phyloP scores from a whole-genome alignment of 306 rosid genomes.

The Castanea sativa region DNA sequence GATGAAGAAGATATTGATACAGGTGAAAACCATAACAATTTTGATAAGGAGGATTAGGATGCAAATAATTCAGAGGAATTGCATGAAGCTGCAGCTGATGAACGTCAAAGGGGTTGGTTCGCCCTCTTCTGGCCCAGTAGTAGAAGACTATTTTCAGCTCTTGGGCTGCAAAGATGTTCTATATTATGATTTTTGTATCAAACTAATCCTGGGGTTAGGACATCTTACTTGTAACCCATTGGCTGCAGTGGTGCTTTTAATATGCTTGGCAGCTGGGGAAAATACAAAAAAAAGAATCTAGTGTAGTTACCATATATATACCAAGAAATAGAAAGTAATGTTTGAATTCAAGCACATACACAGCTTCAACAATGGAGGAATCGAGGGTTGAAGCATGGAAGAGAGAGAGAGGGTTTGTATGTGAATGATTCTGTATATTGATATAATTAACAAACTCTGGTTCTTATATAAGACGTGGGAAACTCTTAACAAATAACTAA shows the following conservation, averaged over 20 bases:
- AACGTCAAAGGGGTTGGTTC: constrained; percentile 47
- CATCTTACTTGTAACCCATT: neutral
- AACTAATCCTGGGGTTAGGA: neutral
- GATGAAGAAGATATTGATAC: constrained; percentile 35
- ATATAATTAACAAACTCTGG: too few relatives aligned
- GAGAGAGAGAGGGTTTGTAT: too few relatives aligned
- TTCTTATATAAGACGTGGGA: too few relatives aligned
- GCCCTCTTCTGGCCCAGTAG: constrained; percentile 60
- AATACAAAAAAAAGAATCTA: neutral
- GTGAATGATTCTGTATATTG: too few relatives aligned
- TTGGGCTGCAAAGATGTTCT: constrained; percentile 64
- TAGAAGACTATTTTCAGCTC: constrained; percentile 50
- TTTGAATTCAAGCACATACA: too few relatives aligned
- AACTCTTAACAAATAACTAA: too few relatives aligned
- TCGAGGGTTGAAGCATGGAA: too few relatives aligned
- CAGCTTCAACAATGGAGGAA: too few relatives aligned
- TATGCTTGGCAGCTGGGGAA: neutral
- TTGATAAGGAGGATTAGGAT: constrained; percentile 38
- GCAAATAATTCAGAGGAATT: constrained; percentile 45
- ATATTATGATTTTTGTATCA: constrained; percentile 41
- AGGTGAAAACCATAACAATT: constrained; percentile 38
- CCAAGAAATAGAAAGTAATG: neutral
- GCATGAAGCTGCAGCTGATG: constrained; percentile 43
- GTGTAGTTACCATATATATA: neutral
- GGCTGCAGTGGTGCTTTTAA: neutral